Percentiles rank a stretch among this genome's conserved stretches.
These are phyloP conservation scores for Angomonas ambiguus DNA, from an alignment of 208 protist species.

Conservation along the genomic window DNA sequence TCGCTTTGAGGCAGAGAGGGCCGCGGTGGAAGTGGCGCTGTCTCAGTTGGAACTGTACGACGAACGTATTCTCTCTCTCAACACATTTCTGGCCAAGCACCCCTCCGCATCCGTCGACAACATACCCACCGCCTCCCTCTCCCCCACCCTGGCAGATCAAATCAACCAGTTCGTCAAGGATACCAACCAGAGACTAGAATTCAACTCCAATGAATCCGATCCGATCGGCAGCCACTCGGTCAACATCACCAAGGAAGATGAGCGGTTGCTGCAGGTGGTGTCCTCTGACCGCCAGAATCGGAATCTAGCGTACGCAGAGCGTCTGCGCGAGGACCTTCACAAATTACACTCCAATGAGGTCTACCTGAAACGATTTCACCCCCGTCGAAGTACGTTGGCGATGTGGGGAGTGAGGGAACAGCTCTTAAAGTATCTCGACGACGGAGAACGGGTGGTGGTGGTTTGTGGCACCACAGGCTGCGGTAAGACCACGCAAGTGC, in stretches of 20 bases:
- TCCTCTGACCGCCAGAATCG: conserved; percentile 10
- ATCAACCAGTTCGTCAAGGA: conserved; percentile 19
- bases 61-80: conserved; percentile 44
- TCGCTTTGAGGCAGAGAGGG: conserved; percentile 69
- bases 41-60: conserved; percentile 63
- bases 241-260: conserved; percentile 11
- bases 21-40: conserved; percentile 41
- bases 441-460: conserved; percentile 72
- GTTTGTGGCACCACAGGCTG: conserved; percentile 87
- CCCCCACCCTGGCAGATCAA: conserved; percentile 17
- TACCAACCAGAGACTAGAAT: background rate
- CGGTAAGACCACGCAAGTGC: conserved; percentile 91
- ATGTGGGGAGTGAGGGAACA: conserved; percentile 37
- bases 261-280: conserved; percentile 11
- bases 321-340: conserved; percentile 30
- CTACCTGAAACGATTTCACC: conserved; percentile 53
- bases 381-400: conserved; percentile 57
- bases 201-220: background rate
- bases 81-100: conserved; percentile 44
- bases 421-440: conserved; percentile 36
- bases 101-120: conserved; percentile 34
- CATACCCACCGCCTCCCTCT: conserved; percentile 39
- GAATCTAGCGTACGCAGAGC: conserved; percentile 28
- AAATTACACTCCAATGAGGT: conserved; percentile 30
- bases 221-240: background rate